A percentile compares a stretch with the other conserved stretches of the same genome.
These are phyloP conservation scores for Lobosporangium transversale DNA, from an alignment of 192 early-diverging fungal genomes.

Conservation along the genomic window DNA sequence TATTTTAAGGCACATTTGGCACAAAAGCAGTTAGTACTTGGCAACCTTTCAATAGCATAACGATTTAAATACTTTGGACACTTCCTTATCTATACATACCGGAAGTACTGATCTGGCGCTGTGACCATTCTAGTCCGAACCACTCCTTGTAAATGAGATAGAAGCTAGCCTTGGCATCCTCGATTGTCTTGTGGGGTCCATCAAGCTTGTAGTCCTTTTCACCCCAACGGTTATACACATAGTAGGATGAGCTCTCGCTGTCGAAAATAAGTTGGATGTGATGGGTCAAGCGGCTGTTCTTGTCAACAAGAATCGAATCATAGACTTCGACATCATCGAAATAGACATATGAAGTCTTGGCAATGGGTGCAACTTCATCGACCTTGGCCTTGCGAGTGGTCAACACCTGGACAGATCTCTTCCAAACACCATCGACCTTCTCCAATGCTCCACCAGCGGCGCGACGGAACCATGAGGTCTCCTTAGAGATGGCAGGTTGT, in stretches of 20 bases:
- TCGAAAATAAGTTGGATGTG: constrained; percentile 11
- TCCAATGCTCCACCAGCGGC: constrained; percentile 11
- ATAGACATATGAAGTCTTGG: constrained; percentile 25
- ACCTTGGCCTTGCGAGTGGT: constrained; percentile 35
- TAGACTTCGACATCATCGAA: constrained; percentile 32
- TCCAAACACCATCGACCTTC: constrained; percentile 32
- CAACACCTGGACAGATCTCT: constrained; percentile 28
- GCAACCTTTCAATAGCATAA: neutral
- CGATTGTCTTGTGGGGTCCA: constrained; percentile 34
- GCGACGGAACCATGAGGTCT: constrained; percentile 26
- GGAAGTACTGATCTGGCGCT: constrained; percentile 11
- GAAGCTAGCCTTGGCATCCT: constrained; percentile 28
- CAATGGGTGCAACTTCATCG: constrained; percentile 14
- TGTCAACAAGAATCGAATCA: constrained; percentile 22
- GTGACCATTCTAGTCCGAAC: constrained; percentile 23
- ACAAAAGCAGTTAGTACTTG: neutral
- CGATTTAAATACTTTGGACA: neutral
- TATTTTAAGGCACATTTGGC: too few relatives aligned
- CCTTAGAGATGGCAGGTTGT: constrained; percentile 31
- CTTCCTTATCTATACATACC: constrained; percentile 8
- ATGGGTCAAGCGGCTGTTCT: constrained; percentile 27
- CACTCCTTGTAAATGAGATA: constrained; percentile 16
- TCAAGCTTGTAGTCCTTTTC: constrained; percentile 17
- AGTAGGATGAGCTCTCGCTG: constrained; percentile 11
- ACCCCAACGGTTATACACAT: constrained; percentile 31